Conservation (phyloP, 345 rosid genomes). For the Populus pruinosa region DNA sequence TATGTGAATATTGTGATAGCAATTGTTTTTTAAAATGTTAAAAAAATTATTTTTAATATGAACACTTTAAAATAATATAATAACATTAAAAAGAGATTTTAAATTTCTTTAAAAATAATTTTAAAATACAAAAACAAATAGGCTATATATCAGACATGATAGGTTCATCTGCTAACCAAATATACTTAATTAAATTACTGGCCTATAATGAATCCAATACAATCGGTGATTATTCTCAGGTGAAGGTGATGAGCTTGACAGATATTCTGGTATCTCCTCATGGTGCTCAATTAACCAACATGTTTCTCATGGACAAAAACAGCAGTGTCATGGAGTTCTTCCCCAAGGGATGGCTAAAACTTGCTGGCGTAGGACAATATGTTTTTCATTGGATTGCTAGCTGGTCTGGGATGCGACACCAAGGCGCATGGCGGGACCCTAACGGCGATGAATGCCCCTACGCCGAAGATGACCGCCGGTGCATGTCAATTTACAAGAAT, state of each 20-base stretch:
- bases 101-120: too few relatives aligned
- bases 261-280: slow-evolving; percentile 63
- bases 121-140: too few relatives aligned
- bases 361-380: slow-evolving; percentile 72
- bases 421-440: slow-evolving; percentile 75
- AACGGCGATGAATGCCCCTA: slow-evolving; percentile 52
- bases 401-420: slow-evolving; percentile 77
- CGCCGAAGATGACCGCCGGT: slow-evolving; percentile 53
- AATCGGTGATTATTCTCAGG: slow-evolving; percentile 27
- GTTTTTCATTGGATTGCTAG: slow-evolving; percentile 69
- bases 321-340: slow-evolving; percentile 79
- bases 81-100: too few relatives aligned
- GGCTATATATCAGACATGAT: too few relatives aligned
- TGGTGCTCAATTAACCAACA: slow-evolving; percentile 73
- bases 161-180: too few relatives aligned
- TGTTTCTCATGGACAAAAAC: slow-evolving; percentile 63
- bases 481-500: slow-evolving; percentile 64
- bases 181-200: neutral
- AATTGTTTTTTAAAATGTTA: too few relatives aligned
- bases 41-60: too few relatives aligned
- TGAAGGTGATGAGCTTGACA: slow-evolving; percentile 59
- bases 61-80: too few relatives aligned
- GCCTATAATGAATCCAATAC: neutral
- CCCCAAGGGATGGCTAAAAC: slow-evolving; percentile 71
- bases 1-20: too few relatives aligned